Evolutionary conservation across 371 early-diverging fungal species (phyloP).

Genomic region (Circinella umbellata): DNA sequence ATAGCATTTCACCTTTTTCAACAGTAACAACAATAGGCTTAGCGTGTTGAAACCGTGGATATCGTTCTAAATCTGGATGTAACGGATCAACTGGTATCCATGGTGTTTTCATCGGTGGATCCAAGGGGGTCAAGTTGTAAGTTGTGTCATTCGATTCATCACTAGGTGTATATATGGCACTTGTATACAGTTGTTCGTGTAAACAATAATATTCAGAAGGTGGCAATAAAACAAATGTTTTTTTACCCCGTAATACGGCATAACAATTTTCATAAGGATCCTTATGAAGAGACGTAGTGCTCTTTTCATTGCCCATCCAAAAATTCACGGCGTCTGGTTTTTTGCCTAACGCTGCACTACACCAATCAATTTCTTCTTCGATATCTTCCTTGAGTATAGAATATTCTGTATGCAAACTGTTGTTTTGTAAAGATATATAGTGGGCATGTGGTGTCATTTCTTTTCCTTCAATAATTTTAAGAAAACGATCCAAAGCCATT

Average conservation of each 20-base stretch:
- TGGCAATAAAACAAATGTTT: constrained; percentile 74
- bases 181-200: constrained; percentile 60
- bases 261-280: constrained; percentile 86
- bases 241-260: constrained; percentile 71
- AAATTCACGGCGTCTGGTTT: constrained; percentile 81
- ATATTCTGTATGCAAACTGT: constrained; percentile 65
- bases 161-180: constrained; percentile 54
- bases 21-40: constrained; percentile 62
- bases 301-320: constrained; percentile 73
- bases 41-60: constrained; percentile 61
- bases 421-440: constrained; percentile 77
- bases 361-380: constrained; percentile 64
- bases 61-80: constrained; percentile 45
- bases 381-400: constrained; percentile 60
- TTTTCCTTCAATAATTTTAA: constrained; percentile 48
- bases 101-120: constrained; percentile 49
- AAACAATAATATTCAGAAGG: constrained; percentile 70
- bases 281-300: constrained; percentile 77
- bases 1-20: constrained; percentile 73
- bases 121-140: constrained; percentile 44
- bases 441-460: constrained; percentile 31
- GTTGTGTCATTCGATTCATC: constrained; percentile 20
- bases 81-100: constrained; percentile 74
- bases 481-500: constrained; percentile 63
- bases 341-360: constrained; percentile 66